phyloP scores from a whole-genome alignment of 2,329 filamentous ascomycete species.

The Metarhizium album region DNA sequence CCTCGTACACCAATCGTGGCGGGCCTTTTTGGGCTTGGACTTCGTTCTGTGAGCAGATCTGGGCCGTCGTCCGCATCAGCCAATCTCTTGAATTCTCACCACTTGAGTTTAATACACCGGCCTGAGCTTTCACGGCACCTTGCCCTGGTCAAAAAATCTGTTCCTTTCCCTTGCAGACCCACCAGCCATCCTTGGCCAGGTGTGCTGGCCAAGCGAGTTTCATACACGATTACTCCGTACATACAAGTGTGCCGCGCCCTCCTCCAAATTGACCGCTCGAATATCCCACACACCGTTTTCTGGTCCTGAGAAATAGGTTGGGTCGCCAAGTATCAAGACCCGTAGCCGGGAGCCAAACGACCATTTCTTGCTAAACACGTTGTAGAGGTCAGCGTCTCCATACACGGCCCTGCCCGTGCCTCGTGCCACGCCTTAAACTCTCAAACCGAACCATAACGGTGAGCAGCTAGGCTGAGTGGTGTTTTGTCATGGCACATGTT shows the following conservation, averaged over 20 bases:
- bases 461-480: neutral
- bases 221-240: neutral
- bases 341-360: neutral
- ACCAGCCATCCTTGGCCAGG: neutral
- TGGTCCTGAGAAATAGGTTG: neutral
- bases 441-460: neutral
- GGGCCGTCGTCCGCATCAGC: neutral
- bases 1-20: neutral
- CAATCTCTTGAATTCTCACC: neutral
- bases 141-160: neutral
- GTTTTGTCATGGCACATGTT: conserved; percentile 29
- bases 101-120: neutral
- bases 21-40: neutral
- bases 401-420: neutral
- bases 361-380: neutral
- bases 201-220: neutral
- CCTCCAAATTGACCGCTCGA: neutral
- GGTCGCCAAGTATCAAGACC: neutral
- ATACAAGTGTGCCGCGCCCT: neutral
- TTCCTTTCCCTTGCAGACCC: neutral
- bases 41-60: neutral
- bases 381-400: neutral
- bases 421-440: neutral
- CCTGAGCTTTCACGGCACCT: neutral
- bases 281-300: neutral